These are phyloP conservation scores for Buddleja alternifolia DNA, from an alignment of 257 asterid species.

Conservation along the genomic window DNA sequence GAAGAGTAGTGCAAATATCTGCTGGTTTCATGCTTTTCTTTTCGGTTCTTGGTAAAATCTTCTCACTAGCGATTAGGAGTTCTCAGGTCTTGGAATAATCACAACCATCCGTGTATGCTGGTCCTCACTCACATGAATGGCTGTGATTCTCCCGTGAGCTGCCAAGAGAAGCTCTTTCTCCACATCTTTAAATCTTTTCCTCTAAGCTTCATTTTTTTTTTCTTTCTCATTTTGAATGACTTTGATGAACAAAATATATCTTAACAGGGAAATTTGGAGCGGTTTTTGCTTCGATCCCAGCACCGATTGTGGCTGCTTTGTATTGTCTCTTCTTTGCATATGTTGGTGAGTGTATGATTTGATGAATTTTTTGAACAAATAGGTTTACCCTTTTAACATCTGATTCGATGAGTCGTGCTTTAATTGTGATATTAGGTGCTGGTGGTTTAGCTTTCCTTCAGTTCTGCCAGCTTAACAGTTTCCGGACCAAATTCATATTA, in stretches of 20 bases:
- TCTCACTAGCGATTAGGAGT: too few species aligned
- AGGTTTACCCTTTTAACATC: background rate
- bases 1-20: constrained; percentile 67
- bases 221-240: background rate
- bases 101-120: too few species aligned
- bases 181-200: background rate
- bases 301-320: constrained; percentile 53
- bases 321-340: constrained; percentile 61
- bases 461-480: constrained; percentile 66
- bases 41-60: constrained; percentile 49
- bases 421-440: constrained; percentile 37
- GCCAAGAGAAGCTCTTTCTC: too few species aligned
- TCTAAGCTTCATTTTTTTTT: background rate
- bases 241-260: background rate
- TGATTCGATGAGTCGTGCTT: background rate
- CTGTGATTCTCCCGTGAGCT: too few species aligned
- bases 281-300: constrained; percentile 59
- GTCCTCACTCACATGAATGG: too few species aligned
- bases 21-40: constrained; percentile 68
- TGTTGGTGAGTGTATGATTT: constrained; percentile 39
- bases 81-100: too few species aligned
- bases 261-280: constrained; percentile 76
- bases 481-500: constrained; percentile 56
- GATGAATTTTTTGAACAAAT: too few species aligned
- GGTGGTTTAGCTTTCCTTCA: constrained; percentile 58